phyloP scores from a whole-genome alignment of 2,329 filamentous ascomycete species.

The Trichophyton benhamiae region DNA sequence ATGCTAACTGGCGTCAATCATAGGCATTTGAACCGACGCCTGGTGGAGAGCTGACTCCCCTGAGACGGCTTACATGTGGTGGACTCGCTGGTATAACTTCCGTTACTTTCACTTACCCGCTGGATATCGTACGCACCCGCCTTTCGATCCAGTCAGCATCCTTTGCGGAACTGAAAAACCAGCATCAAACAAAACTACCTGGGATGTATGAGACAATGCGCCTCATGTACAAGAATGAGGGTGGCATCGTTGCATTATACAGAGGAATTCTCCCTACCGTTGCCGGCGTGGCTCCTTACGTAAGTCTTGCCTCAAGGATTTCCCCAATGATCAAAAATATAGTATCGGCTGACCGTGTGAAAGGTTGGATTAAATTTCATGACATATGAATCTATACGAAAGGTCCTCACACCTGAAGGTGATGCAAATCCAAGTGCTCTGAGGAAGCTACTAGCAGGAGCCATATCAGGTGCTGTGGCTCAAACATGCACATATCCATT shows the following conservation, averaged over 20 bases:
- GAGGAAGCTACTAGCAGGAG: slow-evolving; percentile 78
- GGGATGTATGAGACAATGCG: slow-evolving; percentile 83
- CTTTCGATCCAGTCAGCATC: slow-evolving; percentile 96
- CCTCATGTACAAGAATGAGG: slow-evolving; percentile 82
- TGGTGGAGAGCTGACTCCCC: slow-evolving; percentile 58
- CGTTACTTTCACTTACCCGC: slow-evolving; percentile 85
- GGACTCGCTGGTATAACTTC: slow-evolving; percentile 89
- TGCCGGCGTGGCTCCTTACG: slow-evolving; percentile 89
- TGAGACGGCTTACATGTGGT: slow-evolving; percentile 74
- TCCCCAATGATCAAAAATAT: not conserved
- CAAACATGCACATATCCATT: slow-evolving; percentile 98
- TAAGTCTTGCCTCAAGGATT: slow-evolving; percentile 28
- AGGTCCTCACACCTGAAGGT: slow-evolving; percentile 74
- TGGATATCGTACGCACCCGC: slow-evolving; percentile 92
- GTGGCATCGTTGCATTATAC: slow-evolving; percentile 75
- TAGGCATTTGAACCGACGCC: slow-evolving; percentile 48
- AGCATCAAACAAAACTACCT: slow-evolving; percentile 50
- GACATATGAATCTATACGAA: slow-evolving; percentile 84
- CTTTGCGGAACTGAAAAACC: slow-evolving; percentile 60
- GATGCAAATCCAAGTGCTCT: slow-evolving; percentile 66
- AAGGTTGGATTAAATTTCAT: slow-evolving; percentile 95
- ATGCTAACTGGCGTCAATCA: not conserved
- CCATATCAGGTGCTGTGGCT: slow-evolving; percentile 87
- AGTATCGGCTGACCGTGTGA: slow-evolving; percentile 13
- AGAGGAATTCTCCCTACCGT: slow-evolving; percentile 88